Conservation (phyloP, 176 grass and related monocot species). For the Elymus sibiricus region DNA sequence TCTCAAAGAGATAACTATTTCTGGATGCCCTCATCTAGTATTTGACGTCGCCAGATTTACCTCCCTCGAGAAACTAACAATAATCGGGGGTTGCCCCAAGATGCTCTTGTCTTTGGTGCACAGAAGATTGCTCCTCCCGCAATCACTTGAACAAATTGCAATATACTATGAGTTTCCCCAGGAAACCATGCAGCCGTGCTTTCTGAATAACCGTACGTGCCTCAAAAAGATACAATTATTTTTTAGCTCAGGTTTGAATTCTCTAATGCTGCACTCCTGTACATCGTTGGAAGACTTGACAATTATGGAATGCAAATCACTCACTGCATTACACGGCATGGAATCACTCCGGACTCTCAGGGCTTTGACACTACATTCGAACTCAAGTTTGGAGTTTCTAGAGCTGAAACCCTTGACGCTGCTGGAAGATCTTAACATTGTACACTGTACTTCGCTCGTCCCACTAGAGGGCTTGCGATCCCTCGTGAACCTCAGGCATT, state of each 20-base stretch:
- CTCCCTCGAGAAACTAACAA: neutral
- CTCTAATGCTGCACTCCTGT: too few species aligned
- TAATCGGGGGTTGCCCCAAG: neutral
- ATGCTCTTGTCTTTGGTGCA: neutral
- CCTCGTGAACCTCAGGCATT: too few species aligned
- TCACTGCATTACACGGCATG: too few species aligned
- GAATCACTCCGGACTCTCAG: too few species aligned
- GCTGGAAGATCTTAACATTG: too few species aligned
- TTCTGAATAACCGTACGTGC: neutral
- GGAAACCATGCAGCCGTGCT: neutral
- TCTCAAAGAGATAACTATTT: neutral
- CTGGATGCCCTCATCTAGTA: fast-evolving
- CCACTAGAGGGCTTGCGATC: too few species aligned
- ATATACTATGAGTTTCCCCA: neutral
- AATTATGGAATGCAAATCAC: too few species aligned
- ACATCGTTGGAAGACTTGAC: too few species aligned
- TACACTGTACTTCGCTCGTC: too few species aligned
- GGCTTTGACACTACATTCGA: too few species aligned
- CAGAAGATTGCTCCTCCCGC: neutral
- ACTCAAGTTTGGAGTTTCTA: neutral
- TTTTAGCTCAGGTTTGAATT: too few species aligned
- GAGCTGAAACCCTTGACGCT: too few species aligned
- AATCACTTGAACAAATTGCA: neutral
- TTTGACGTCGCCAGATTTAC: neutral
- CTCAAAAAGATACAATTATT: neutral